phyloP scores from a whole-genome alignment of 1,284 basidiomycete genomes.

The Lignosus rhinocerotis region DNA sequence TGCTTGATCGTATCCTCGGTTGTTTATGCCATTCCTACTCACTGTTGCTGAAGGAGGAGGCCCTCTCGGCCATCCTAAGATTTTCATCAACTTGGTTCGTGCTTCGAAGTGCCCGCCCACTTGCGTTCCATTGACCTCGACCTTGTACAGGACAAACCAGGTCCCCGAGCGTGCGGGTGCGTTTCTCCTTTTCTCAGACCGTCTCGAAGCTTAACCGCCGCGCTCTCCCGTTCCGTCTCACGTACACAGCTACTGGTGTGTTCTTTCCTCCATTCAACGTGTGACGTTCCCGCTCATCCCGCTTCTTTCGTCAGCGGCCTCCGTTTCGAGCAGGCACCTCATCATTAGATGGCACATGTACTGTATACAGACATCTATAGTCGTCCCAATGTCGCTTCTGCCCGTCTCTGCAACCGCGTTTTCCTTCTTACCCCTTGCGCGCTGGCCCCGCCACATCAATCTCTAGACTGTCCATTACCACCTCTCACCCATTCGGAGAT shows the following conservation, averaged over 20 bases:
- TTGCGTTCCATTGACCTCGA: neutral
- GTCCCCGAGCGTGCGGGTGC: slow-evolving; percentile 79
- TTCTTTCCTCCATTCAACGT: slow-evolving; percentile 17
- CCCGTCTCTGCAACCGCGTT: neutral
- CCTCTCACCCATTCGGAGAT: neutral
- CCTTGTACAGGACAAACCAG: slow-evolving; percentile 64
- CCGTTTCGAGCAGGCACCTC: slow-evolving; percentile 70
- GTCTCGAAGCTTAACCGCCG: slow-evolving; percentile 13
- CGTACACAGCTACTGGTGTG: slow-evolving; percentile 78
- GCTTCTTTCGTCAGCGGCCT: slow-evolving; percentile 60
- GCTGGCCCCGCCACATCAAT: neutral
- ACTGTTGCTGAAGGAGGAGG: slow-evolving; percentile 70
- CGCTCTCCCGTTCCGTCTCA: slow-evolving; percentile 4
- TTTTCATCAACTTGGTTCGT: slow-evolving; percentile 91
- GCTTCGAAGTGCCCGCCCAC: neutral
- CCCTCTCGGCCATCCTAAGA: slow-evolving; percentile 95
- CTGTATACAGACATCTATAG: slow-evolving; percentile 11
- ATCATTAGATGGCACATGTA: slow-evolving; percentile 38
- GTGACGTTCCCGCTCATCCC: slow-evolving; percentile 21
- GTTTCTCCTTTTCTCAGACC: slow-evolving; percentile 25
- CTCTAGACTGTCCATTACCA: neutral
- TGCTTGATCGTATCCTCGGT: slow-evolving; percentile 31
- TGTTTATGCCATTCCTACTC: neutral
- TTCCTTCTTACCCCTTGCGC: neutral
- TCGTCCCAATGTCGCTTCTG: slow-evolving; percentile 8